Evolutionary conservation across 2,329 filamentous ascomycete species (phyloP), one percentile per base, ranked within the genome.

Genomic region (Fusarium pseudocircinatum): DNA sequence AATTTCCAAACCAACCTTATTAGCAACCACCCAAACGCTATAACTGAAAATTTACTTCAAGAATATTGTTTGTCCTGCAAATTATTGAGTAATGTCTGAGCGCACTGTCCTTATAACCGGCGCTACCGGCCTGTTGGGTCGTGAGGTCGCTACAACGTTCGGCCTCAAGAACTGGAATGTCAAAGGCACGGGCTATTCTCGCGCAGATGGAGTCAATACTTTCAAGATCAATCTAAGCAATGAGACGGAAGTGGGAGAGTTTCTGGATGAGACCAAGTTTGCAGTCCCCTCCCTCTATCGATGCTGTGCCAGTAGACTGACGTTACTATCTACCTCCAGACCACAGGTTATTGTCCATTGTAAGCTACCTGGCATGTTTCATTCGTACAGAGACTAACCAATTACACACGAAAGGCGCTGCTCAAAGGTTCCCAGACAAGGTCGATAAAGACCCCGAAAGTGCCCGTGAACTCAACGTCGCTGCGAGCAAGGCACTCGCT

Each of bases 391-490:
- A 39, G 42, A 60, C 74, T 79, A 62, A 78, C 56, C 61, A 30
- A 57, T n/a, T 30, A 52, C 56, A 56, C 8, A 28, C 34, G 42
- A 22, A 71, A 95, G 93, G 93, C 79, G 95, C 95, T 44, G 95
- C 95, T 50, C 95, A 97, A 82, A 91, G 94, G 70, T 97, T 92
- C 78, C 95, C 95, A 5, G 95, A 97, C 82, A 92, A 93, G 79
- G 96, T 95, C 78, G 92, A 95, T 77, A 88, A 89, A 73, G 90
- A 97, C 80, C 95, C 94, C 6, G 89, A 91, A 67, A 93, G 90
- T 60, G 94, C 94, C 7, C 89, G 88, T 68, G 87, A 87, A 24
- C 85, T 97, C 77, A 97, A 97, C 78, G 90, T 96, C 18, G 86
- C 89, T 7, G 92, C 94, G 6, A 93, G 93, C 52, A 84, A 86